Percentiles rank a stretch among this genome's conserved stretches.
These are phyloP conservation scores for Nicotiana obtusifolia DNA, from an alignment of 257 asterid species.

Conservation along the genomic window DNA sequence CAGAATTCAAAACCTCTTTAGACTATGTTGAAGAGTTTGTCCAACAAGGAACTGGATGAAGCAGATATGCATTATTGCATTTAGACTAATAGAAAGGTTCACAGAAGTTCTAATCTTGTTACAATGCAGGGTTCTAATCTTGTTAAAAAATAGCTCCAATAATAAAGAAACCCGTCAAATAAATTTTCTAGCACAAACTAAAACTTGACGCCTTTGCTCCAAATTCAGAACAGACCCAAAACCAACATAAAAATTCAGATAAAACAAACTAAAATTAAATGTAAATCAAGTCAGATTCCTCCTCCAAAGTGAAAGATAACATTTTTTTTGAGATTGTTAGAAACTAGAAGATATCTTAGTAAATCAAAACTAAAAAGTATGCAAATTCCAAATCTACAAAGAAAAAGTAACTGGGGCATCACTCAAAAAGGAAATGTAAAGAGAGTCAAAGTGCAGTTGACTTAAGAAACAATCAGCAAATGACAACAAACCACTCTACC, in stretches of 20 bases:
- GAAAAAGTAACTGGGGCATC: no score
- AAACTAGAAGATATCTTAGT: background rate
- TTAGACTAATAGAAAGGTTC: background rate
- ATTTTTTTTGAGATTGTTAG: background rate
- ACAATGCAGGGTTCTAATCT: background rate
- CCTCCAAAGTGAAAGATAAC: background rate
- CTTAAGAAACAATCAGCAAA: slow-evolving; percentile 25
- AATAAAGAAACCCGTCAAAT: background rate
- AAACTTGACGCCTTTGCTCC: background rate
- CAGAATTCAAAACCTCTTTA: background rate
- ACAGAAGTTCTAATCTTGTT: background rate
- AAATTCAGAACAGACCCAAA: background rate
- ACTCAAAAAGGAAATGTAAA: no score
- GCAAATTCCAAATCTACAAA: background rate
- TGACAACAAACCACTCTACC: background rate
- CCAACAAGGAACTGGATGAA: background rate
- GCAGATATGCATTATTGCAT: background rate
- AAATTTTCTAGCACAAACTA: background rate
- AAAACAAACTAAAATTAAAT: background rate
- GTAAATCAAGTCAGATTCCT: background rate
- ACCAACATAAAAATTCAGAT: background rate
- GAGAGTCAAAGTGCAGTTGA: slow-evolving; percentile 7
- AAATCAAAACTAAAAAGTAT: background rate
- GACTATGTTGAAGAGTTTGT: background rate
- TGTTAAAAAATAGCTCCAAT: background rate